Evolutionary conservation across 2,329 filamentous ascomycete genomes (phyloP).

Genomic region (Paecilomyces fulvus): DNA sequence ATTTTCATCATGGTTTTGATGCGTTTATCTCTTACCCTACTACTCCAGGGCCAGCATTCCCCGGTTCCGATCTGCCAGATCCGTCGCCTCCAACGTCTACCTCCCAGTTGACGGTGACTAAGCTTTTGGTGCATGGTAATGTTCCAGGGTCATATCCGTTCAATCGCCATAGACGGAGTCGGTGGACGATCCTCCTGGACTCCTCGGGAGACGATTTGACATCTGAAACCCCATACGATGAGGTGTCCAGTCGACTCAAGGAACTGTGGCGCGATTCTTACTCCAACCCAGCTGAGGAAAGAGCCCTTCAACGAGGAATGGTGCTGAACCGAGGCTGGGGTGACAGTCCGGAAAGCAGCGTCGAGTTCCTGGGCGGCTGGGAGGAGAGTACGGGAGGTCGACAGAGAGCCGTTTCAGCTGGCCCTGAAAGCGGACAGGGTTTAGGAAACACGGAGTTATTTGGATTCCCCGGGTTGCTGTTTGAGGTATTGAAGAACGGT

Average conservation of each 20-base stretch:
- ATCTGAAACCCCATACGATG: constrained; percentile 71
- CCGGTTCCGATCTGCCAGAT: constrained; percentile 35
- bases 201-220: constrained; percentile 43
- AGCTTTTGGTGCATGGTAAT: constrained; percentile 89
- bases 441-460: constrained; percentile 74
- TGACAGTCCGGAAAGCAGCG: constrained; percentile 82
- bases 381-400: constrained; percentile 57
- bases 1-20: constrained; percentile 93
- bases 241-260: constrained; percentile 61
- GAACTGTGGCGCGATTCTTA: constrained; percentile 63
- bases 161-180: constrained; percentile 81
- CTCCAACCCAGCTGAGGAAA: constrained; percentile 46
- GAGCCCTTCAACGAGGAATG: constrained; percentile 56
- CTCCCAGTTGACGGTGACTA: constrained; percentile 73
- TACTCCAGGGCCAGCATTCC: constrained; percentile 55
- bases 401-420: constrained; percentile 33
- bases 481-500: constrained; percentile 91
- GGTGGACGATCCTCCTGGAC: constrained; percentile 64
- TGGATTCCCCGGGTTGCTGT: constrained; percentile 87
- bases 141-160: constrained; percentile 94
- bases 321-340: constrained; percentile 86
- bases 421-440: constrained; percentile 45
- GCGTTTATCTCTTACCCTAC: constrained; percentile 76
- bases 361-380: constrained; percentile 77
- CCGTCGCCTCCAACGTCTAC: constrained; percentile 19